These are phyloP conservation scores for Marasmius oreades DNA, from an alignment of 1,284 basidiomycete genomes.

Conservation along the genomic window DNA sequence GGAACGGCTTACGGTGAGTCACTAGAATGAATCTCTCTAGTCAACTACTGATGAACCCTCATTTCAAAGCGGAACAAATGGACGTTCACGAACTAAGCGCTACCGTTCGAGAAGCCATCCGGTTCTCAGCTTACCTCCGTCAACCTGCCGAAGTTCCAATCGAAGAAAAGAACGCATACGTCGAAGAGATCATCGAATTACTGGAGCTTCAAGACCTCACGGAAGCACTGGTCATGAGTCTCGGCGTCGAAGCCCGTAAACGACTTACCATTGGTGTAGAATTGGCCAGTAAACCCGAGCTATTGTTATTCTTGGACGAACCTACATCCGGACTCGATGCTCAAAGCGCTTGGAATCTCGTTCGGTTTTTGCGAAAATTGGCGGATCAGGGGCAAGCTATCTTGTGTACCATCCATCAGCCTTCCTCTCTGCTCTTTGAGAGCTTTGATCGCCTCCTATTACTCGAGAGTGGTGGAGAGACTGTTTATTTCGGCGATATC, in stretches of 20 bases:
- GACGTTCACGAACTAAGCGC: slow-evolving; percentile 85
- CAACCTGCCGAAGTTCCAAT: slow-evolving; percentile 72
- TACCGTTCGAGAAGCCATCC: slow-evolving; percentile 85
- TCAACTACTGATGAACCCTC: slow-evolving; percentile 25
- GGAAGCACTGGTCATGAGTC: slow-evolving; percentile 58
- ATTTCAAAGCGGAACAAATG: slow-evolving; percentile 79
- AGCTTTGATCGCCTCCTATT: slow-evolving; percentile 75
- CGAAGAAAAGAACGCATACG: slow-evolving; percentile 81
- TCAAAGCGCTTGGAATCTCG: slow-evolving; percentile 36
- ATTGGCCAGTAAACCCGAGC: slow-evolving; percentile 77
- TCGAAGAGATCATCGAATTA: slow-evolving; percentile 74
- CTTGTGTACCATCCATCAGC: slow-evolving; percentile 76
- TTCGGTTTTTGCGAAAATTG: slow-evolving; percentile 81
- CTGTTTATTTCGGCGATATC: slow-evolving; percentile 79
- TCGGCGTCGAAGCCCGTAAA: slow-evolving; percentile 80
- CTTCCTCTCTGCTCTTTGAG: slow-evolving; percentile 61
- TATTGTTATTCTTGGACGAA: slow-evolving; percentile 75
- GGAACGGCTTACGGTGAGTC: slow-evolving; percentile 70
- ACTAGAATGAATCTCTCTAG: slow-evolving; percentile 21
- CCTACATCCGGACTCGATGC: slow-evolving; percentile 73
- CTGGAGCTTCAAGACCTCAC: slow-evolving; percentile 63
- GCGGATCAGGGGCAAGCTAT: slow-evolving; percentile 86
- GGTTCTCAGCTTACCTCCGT: slow-evolving; percentile 88
- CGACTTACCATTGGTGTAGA: slow-evolving; percentile 89
- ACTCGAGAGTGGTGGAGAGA: slow-evolving; percentile 64